Conservation (phyloP, 345 rosid species). For the Eutrema yunnanense region DNA sequence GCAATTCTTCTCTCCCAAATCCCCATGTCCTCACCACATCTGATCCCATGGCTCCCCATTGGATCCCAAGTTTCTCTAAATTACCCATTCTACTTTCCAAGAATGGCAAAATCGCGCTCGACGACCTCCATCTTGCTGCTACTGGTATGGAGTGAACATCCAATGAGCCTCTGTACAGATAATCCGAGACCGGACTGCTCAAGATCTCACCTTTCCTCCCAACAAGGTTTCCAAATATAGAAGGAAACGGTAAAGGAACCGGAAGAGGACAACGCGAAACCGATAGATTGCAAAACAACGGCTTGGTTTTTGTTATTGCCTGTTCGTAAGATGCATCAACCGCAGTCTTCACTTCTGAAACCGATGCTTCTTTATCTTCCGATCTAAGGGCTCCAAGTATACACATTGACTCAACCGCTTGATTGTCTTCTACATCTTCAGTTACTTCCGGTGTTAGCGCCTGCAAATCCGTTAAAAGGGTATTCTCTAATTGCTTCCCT, state of each 20-base stretch:
- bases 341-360: constrained; percentile 58
- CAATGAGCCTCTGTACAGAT: constrained; percentile 51
- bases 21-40: constrained; percentile 77
- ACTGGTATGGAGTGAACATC: constrained; percentile 76
- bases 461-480: constrained; percentile 43
- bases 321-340: constrained; percentile 45
- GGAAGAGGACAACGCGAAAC: constrained; percentile 79
- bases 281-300: constrained; percentile 49
- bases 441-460: constrained; percentile 66
- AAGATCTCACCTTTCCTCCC: constrained; percentile 72
- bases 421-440: constrained; percentile 58
- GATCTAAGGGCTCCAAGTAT: constrained; percentile 65
- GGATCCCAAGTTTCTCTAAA: constrained; percentile 52
- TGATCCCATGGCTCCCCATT: constrained; percentile 56
- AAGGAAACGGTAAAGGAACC: constrained; percentile 86
- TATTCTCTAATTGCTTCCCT: constrained; percentile 42
- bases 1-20: constrained; percentile 71
- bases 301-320: neutral
- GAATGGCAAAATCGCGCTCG: constrained; percentile 60
- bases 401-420: constrained; percentile 56
- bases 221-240: constrained; percentile 60
- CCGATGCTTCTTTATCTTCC: constrained; percentile 47
- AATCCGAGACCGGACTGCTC: constrained; percentile 42
- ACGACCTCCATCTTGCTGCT: constrained; percentile 66
- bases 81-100: constrained; percentile 51